Base-by-base conservation (phyloP, 2,329 filamentous ascomycete species). In the Torrubiella hemipterigena region DNA sequence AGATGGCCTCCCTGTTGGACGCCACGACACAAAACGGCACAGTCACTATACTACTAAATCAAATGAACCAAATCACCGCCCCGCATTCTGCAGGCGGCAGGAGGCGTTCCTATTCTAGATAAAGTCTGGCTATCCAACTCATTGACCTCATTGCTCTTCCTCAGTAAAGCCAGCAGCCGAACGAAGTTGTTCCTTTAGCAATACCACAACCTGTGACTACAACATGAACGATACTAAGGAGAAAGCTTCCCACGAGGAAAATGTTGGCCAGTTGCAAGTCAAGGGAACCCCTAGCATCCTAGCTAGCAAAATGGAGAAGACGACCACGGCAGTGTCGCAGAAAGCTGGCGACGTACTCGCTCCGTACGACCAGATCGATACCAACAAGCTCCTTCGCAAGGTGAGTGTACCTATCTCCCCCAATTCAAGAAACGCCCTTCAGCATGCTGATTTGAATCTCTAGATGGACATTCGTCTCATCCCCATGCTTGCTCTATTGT, bases 401-500 rank as follows among this genome's bases (percentile, higher is more conserved):
- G 20, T 22, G n/a, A 22, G 20, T 22, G 20, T 22, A 8, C n/a
- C 20, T 22, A n/a, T 8, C 8, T 8, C 20, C 8, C 20, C n/a
- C 20, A 22, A n/a, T 8, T n/a, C 20, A n/a, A 8, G 20, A 22
- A n/a, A 8, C n/a, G 20, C 8, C 8, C 8, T 22, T 22, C 20
- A 22, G 20, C n/a, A 8, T 22, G n/a, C 20, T 22, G 20, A 22
- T 22, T 8, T 22, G n/a, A 8, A 22, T 16, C 16, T 8, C 4
- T 20, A 62, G 57, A 61, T 64, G 51, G 59, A 63, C 33, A 35
- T 57, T n/a, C 57, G 53, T 3, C 45, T 65, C 17, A 59, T 64
- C 17, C 69, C 69, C 1, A 62, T 62, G 76, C 39, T 86, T 69
- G 59, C 79, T 18, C 17, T 67, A 33, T 59, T 80, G 2, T 80